These are phyloP conservation scores for Rosa chinensis DNA, from an alignment of 306 rosid genomes.

Conservation along the genomic window DNA sequence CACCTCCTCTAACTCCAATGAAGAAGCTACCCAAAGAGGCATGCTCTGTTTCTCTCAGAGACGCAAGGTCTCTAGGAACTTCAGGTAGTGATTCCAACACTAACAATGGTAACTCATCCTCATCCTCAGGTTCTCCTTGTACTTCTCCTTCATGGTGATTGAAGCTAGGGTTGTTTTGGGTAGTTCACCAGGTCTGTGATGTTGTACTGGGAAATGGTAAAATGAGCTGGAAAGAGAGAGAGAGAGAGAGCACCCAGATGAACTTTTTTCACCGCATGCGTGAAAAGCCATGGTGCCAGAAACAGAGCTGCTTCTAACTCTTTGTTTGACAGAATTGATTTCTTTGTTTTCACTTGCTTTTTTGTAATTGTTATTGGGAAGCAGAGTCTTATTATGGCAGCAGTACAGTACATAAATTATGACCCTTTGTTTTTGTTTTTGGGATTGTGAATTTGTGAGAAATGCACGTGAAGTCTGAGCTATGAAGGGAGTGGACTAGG, in stretches of 20 bases:
- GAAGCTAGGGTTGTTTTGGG: not conserved
- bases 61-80: conserved; percentile 57
- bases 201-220: conserved; percentile 10
- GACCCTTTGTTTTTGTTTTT: conserved; percentile 24
- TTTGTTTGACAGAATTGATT: conserved; percentile 24
- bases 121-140: conserved; percentile 73
- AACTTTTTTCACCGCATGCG: conserved; percentile 49
- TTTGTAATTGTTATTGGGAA: conserved; percentile 27
- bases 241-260: not conserved
- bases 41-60: conserved; percentile 65
- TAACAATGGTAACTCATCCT: conserved; percentile 53
- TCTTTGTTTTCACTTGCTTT: conserved; percentile 28
- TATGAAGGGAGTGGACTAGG: conserved; percentile 19
- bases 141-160: conserved; percentile 93
- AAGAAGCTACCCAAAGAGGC: conserved; percentile 79
- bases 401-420: conserved; percentile 10
- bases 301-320: conserved; percentile 15
- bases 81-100: conserved; percentile 72
- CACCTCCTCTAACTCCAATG: conserved; percentile 87
- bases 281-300: conserved; percentile 33
- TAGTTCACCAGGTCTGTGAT: conserved; percentile 27
- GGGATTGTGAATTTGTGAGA: conserved; percentile 29
- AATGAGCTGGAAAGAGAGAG: conserved; percentile 18
- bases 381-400: conserved; percentile 10
- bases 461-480: conserved; percentile 43